Percentiles rank a stretch among this genome's conserved stretches.
Evolutionary conservation across 176 grass and related monocot genomes (phyloP).

Genomic region (Eremochloa ophiuroides): DNA sequence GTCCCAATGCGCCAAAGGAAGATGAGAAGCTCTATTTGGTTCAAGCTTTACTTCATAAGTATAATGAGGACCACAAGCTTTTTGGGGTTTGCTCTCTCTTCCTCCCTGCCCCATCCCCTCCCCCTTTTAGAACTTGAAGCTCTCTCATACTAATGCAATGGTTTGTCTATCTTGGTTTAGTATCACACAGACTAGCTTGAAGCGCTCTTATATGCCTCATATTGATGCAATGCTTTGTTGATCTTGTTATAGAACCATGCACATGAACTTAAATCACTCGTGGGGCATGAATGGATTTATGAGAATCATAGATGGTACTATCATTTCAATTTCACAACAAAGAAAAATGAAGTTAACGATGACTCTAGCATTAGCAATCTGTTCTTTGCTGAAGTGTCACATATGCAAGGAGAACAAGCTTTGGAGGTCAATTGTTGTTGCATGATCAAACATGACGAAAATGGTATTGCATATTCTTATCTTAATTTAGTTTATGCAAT

Average conservation of each 20-base stretch:
- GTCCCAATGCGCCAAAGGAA: not conserved
- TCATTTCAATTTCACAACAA: slow-evolving; percentile 5
- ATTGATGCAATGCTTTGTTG: too few relatives aligned
- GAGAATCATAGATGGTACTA: not conserved
- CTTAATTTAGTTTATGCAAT: not conserved
- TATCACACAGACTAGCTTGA: too few relatives aligned
- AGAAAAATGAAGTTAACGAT: not conserved
- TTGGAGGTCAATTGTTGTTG: not conserved
- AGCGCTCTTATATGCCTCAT: too few relatives aligned
- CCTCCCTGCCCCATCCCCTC: not conserved
- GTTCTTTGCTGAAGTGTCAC: slow-evolving; percentile 3
- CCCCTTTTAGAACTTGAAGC: too few relatives aligned
- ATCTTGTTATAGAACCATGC: not conserved
- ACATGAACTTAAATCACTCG: not conserved
- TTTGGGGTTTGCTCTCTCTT: not conserved
- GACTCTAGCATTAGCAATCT: not conserved
- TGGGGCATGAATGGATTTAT: not conserved
- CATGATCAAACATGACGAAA: not conserved
- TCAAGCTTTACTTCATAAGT: not conserved
- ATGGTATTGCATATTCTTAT: not conserved
- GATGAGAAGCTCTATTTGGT: not conserved
- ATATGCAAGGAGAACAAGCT: not conserved
- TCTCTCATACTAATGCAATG: not conserved
- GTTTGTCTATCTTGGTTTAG: too few relatives aligned
- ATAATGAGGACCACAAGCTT: not conserved